Evolutionary conservation across 139 green algal species (phyloP).

Genomic region (Ettlia oleoabundans): DNA sequence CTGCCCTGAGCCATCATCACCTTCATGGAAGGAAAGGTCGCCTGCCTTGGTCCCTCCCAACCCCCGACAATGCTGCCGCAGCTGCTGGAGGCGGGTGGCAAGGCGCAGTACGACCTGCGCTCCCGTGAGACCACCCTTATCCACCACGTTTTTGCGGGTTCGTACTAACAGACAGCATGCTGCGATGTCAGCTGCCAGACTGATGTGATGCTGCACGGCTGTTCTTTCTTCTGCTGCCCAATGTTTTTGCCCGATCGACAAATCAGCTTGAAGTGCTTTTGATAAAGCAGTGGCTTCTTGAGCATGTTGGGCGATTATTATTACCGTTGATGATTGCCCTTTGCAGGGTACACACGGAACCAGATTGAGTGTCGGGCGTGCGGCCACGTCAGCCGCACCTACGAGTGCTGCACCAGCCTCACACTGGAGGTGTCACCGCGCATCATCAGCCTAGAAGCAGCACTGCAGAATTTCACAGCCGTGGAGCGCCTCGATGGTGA

Average conservation of each 20-base stretch:
- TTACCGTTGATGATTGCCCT: too few relatives aligned
- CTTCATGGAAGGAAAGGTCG: too few relatives aligned
- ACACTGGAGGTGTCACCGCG: slow-evolving; percentile 37
- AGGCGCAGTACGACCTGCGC: slow-evolving; percentile 50
- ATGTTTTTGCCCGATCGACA: too few relatives aligned
- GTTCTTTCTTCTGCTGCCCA: too few relatives aligned
- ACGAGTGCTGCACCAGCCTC: slow-evolving; percentile 43
- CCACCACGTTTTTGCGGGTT: slow-evolving; percentile 70
- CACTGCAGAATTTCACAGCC: slow-evolving; percentile 33
- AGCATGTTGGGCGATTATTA: too few relatives aligned
- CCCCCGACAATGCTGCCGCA: neutral
- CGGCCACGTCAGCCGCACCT: slow-evolving; percentile 25
- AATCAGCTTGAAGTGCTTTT: too few relatives aligned
- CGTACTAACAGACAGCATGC: too few relatives aligned
- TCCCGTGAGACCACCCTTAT: slow-evolving; percentile 73
- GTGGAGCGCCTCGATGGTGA: slow-evolving; percentile 71
- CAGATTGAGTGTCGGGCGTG: slow-evolving; percentile 52
- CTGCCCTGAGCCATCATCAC: too few relatives aligned
- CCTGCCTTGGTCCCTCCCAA: too few relatives aligned
- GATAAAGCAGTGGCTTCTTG: too few relatives aligned
- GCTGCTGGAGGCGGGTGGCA: slow-evolving; percentile 62
- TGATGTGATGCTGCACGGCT: too few relatives aligned
- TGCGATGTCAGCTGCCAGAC: too few relatives aligned
- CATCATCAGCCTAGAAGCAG: slow-evolving; percentile 43
- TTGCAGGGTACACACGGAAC: slow-evolving; percentile 67